Evolutionary conservation across 2,329 filamentous ascomycete genomes (phyloP), one percentile per base, ranked within the genome.

Genomic region (Lizonia empirigonia): DNA sequence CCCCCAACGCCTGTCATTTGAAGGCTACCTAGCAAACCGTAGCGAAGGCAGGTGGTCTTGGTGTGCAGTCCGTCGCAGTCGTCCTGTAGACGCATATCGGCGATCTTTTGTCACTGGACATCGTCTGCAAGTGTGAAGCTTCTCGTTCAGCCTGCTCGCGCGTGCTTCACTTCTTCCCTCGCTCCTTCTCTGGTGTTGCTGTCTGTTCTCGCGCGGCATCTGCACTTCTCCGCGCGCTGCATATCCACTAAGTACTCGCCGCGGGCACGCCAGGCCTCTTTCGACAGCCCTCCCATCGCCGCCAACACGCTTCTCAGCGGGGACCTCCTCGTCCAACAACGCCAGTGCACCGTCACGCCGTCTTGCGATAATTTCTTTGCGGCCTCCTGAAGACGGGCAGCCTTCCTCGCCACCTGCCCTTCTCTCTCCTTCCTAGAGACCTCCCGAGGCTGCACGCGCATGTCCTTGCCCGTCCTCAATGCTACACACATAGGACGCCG

Each of bases 401-500:
- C 36, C 20, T 32, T 33, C 35, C 18, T 40, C 41, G 24, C 35
- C 48, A 27, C 32, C 45, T 40, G 40, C 38, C 35, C 32, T 45
- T 22, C 10, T 22, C 53, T 20, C 30, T 33, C 37, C 24, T 39
- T 44, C 8, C 44, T n/a, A 27, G 44, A 16, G 41, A 30, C 46
- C 32, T 52, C 33, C 29, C 55, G 36, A 54, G 55, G 50, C 58
- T 56, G 58, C 50, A 52, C 49, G 53, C 54, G 56, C 45, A 58
- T 42, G 38, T 53, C 41, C 42, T 23, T 45, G 36, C 47, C 33
- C 47, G 48, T 62, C 59, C 65, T 65, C 63, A 64, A 72, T 72
- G 70, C 42, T 47, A 37, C 68, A 55, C 67, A 65, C 63, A 55
- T 73, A 73, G 66, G 56, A 64, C 62, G 45, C 51, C 57, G 59